phyloP scores from a whole-genome alignment of 2,329 filamentous ascomycete genomes.

The Aspergillus thermomutatus region DNA sequence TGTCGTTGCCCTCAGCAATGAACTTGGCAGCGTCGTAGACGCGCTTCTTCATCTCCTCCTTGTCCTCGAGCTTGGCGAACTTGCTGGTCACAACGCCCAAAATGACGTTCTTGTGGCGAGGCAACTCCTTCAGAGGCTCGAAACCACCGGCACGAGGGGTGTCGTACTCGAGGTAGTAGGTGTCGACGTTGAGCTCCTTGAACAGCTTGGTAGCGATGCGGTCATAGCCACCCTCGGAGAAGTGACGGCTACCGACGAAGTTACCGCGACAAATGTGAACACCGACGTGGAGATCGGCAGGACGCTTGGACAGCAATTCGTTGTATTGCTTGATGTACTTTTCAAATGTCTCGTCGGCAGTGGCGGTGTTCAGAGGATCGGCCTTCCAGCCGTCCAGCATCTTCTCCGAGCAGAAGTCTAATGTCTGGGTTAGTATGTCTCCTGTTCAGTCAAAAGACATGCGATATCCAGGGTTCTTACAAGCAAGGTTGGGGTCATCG shows the following conservation, averaged over 20 bases:
- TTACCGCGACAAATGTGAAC: slow-evolving; percentile 70
- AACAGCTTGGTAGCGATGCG: slow-evolving; percentile 65
- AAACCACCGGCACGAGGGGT: slow-evolving; percentile 63
- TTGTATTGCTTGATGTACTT: slow-evolving; percentile 77
- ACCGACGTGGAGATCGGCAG: slow-evolving; percentile 69
- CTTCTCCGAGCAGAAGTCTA: slow-evolving; percentile 70
- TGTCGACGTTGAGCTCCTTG: slow-evolving; percentile 60
- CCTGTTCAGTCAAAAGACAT: slow-evolving; percentile 33
- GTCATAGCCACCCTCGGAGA: slow-evolving; percentile 65
- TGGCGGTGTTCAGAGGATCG: slow-evolving; percentile 65
- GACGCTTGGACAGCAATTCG: slow-evolving; percentile 61
- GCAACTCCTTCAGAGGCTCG: slow-evolving; percentile 60
- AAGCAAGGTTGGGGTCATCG: slow-evolving; percentile 65
- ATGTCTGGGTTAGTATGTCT: slow-evolving; percentile 2
- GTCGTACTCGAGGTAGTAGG: slow-evolving; percentile 69
- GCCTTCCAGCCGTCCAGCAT: slow-evolving; percentile 68
- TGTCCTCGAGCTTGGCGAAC: slow-evolving; percentile 59
- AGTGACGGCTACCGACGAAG: slow-evolving; percentile 64
- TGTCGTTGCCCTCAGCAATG: slow-evolving; percentile 64
- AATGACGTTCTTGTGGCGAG: slow-evolving; percentile 61
- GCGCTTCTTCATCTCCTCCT: slow-evolving; percentile 60
- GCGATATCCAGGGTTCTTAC: slow-evolving; percentile 44
- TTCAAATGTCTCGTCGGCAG: slow-evolving; percentile 68
- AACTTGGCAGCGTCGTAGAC: slow-evolving; percentile 62
- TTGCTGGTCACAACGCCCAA: slow-evolving; percentile 64